A percentile compares a stretch with the other conserved stretches of the same genome.
Conservation (phyloP, 768 basidiomycete species). For the Boletus rubescentipes region DNA sequence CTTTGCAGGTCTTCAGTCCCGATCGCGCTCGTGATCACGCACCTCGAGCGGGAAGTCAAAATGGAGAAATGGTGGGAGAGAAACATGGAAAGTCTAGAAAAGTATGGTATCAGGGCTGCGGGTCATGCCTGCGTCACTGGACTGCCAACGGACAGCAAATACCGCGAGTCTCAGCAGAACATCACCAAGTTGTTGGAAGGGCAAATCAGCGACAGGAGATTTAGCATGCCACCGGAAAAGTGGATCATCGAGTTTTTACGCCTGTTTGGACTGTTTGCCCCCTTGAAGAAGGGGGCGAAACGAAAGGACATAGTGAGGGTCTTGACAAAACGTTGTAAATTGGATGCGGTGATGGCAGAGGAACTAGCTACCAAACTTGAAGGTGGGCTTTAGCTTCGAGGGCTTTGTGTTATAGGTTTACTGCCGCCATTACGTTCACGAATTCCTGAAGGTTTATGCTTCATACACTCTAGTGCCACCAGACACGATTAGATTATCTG, state of each 20-base stretch:
- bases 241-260: slow-evolving; percentile 29
- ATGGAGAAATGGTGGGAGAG: slow-evolving; percentile 39
- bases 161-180: slow-evolving; percentile 21
- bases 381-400: background rate
- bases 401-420: background rate
- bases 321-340: slow-evolving; percentile 30
- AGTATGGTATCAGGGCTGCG: slow-evolving; percentile 26
- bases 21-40: slow-evolving; percentile 36
- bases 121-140: no score
- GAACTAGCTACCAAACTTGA: slow-evolving; percentile 22
- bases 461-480: no score
- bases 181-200: slow-evolving; percentile 16
- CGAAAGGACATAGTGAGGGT: slow-evolving; percentile 24
- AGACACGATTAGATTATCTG: slow-evolving; percentile 9
- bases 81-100: slow-evolving; percentile 24
- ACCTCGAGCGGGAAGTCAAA: slow-evolving; percentile 36
- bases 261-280: slow-evolving; percentile 23
- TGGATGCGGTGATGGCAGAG: slow-evolving; percentile 19
- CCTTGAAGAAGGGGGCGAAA: slow-evolving; percentile 22
- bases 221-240: slow-evolving; percentile 26
- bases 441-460: no score
- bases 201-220: slow-evolving; percentile 15
- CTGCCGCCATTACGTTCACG: background rate
- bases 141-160: slow-evolving; percentile 28
- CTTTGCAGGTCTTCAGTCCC: slow-evolving; percentile 38